These are phyloP conservation scores for Buxus sempervirens DNA, from an alignment of 164 flowering plant genomes.

Conservation along the genomic window DNA sequence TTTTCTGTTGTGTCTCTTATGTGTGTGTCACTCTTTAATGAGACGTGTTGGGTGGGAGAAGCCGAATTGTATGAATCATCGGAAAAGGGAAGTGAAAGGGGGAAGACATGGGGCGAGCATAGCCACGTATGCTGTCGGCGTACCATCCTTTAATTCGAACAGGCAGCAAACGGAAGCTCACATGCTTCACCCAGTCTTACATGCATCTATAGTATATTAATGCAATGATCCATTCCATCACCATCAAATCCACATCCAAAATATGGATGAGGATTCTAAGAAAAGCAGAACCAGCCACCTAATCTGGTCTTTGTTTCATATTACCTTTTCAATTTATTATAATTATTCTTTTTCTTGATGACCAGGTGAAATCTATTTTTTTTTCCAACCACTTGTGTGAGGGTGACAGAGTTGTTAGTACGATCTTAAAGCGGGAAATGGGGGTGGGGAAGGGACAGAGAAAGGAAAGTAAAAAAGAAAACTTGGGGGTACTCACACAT, in stretches of 20 bases:
- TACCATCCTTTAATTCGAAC: slow-evolving; percentile 12
- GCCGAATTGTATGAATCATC: not conserved
- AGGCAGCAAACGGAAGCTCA: slow-evolving; percentile 11
- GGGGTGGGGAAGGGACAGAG: too few relatives aligned
- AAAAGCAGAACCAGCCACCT: not conserved
- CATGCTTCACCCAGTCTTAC: slow-evolving; percentile 4
- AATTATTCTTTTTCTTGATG: too few relatives aligned
- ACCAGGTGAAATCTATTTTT: too few relatives aligned
- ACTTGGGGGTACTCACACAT: slow-evolving; percentile 16
- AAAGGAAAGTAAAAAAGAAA: too few relatives aligned
- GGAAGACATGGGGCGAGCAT: slow-evolving; percentile 9
- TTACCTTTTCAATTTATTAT: too few relatives aligned
- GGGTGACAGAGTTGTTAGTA: not conserved
- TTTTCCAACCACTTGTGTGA: too few relatives aligned
- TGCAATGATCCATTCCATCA: not conserved
- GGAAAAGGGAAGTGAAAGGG: too few relatives aligned
- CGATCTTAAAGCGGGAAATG: too few relatives aligned
- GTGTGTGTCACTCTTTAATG: too few relatives aligned
- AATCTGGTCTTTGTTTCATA: too few relatives aligned
- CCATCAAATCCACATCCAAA: slow-evolving; percentile 1
- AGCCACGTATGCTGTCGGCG: slow-evolving; percentile 23
- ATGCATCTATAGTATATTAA: too few relatives aligned
- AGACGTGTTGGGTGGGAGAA: slow-evolving; percentile 5
- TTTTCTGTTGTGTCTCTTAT: not conserved
- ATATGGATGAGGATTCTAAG: not conserved